Conservation (phyloP, 305 asterid genomes). For the Withania somnifera region DNA sequence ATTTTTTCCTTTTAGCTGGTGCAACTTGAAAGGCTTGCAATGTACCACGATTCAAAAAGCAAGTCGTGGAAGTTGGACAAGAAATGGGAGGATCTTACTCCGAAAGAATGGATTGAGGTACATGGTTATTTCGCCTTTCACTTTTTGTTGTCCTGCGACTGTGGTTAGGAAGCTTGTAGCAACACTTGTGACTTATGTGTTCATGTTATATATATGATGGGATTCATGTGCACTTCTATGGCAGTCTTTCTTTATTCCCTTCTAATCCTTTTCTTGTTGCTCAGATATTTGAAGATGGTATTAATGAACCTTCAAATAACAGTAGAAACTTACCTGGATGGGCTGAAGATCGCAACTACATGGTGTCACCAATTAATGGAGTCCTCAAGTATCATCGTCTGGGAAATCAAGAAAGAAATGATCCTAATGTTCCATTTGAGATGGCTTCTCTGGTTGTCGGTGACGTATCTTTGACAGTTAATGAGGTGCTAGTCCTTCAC, state of each 20-base stretch:
- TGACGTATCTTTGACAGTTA: slow-evolving; percentile 74
- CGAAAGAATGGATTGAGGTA: slow-evolving; percentile 96
- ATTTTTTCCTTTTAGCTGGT: slow-evolving; percentile 43
- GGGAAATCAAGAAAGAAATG: slow-evolving; percentile 86
- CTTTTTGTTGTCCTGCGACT: neutral
- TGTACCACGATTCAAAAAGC: slow-evolving; percentile 83
- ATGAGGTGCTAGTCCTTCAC: slow-evolving; percentile 56
- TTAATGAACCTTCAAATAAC: slow-evolving; percentile 51
- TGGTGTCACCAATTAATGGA: slow-evolving; percentile 96
- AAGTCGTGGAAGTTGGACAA: slow-evolving; percentile 86
- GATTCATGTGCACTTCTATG: slow-evolving; percentile 1
- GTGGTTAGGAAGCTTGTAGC: neutral
- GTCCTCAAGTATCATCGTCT: slow-evolving; percentile 89
- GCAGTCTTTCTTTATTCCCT: slow-evolving; percentile 3
- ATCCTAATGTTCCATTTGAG: slow-evolving; percentile 76
- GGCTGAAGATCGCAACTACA: slow-evolving; percentile 59
- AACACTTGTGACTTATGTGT: neutral
- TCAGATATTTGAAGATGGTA: slow-evolving; percentile 93
- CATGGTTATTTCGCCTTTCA: slow-evolving; percentile 6
- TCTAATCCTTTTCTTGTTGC: slow-evolving; percentile 7
- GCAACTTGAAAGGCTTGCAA: slow-evolving; percentile 97
- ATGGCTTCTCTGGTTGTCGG: slow-evolving; percentile 67
- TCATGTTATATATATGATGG: neutral
- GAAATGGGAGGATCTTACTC: slow-evolving; percentile 94
- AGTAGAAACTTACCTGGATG: slow-evolving; percentile 37